Evolutionary conservation across 106 monocot genomes (phyloP), one percentile per base, ranked within the genome.

Genomic region (Dendrobium nobile): DNA sequence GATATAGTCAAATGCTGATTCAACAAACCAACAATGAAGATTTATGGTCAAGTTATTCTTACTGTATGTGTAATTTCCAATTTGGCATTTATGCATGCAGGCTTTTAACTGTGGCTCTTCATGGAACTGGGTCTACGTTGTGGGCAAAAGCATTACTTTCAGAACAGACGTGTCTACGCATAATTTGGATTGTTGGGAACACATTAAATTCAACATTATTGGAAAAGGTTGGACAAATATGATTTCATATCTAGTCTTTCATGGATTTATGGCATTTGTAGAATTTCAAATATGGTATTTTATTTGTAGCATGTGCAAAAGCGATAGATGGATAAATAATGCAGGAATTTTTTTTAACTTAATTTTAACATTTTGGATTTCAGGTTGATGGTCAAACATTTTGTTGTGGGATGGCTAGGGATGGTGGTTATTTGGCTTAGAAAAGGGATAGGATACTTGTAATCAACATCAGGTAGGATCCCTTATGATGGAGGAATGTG

Each of bases 161-260:
- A 44, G 91, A 95, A 18, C 76, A 88, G 81, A 68, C 86, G 80
- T 80, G 91, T 79, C 22, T 73, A 72, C 92, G 91, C 24, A 75
- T 98, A 77, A 75, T 93, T 7, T 98, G 98, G 95, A 95, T 98
- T 79, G 72, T 91, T 73, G 92, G 82, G 67, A 98, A 98, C 76
- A 98, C 98, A 75, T 79, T 98, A 22, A 95, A 93, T 42, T 45
- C 82, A 41, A 85, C 85, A 18, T 81, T 95, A 48, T 77, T 95
- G 48, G 92, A 95, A 59, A 98, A 94, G 92, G 95, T 94, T 84
- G 16, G 42, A 33, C 11, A 19, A 76, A 15, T 4, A 48, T 76
- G 24, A 44, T 76, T 48, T 27, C 76, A 26, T 26, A 47, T 13
- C 9, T 45, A 48, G 45, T 75, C 26, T 45, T 40, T 47, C 33